Conservation (phyloP, 75 land plant species). For the Cupressus sempervirens region DNA sequence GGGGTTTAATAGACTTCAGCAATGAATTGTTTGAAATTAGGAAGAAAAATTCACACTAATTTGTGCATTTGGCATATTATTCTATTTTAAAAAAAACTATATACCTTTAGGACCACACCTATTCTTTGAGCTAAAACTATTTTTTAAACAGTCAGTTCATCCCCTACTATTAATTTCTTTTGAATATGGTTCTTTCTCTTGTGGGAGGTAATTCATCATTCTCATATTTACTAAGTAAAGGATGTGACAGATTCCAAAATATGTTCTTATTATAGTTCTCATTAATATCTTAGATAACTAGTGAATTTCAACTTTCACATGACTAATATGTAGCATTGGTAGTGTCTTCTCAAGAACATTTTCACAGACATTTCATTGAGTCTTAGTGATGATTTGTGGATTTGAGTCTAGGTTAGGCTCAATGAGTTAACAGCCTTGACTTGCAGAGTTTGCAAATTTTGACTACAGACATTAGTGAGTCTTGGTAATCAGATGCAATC, state of each 20-base stretch:
- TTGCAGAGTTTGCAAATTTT: too few relatives aligned
- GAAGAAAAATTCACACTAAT: background rate
- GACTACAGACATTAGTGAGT: too few relatives aligned
- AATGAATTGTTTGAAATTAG: background rate
- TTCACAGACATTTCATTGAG: background rate
- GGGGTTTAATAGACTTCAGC: too few relatives aligned
- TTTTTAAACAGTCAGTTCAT: background rate
- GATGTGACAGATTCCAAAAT: background rate
- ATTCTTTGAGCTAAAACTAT: background rate
- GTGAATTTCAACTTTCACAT: background rate
- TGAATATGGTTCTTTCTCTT: background rate
- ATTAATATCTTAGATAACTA: background rate
- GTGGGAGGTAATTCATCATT: background rate
- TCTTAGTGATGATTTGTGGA: too few relatives aligned
- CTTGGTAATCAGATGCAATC: too few relatives aligned
- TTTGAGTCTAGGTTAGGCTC: too few relatives aligned
- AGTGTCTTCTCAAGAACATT: background rate
- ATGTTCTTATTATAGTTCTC: background rate
- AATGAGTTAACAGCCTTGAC: too few relatives aligned
- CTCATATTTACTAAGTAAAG: background rate
- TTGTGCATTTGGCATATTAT: background rate
- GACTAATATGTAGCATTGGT: background rate
- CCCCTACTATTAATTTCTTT: too few relatives aligned
- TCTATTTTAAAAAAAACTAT: too few relatives aligned
- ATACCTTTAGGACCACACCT: background rate